A percentile compares a stretch with the other conserved stretches of the same genome.
phyloP scores from a whole-genome alignment of 169 alveolate species.

The Cryptosporidium meleagridis region DNA sequence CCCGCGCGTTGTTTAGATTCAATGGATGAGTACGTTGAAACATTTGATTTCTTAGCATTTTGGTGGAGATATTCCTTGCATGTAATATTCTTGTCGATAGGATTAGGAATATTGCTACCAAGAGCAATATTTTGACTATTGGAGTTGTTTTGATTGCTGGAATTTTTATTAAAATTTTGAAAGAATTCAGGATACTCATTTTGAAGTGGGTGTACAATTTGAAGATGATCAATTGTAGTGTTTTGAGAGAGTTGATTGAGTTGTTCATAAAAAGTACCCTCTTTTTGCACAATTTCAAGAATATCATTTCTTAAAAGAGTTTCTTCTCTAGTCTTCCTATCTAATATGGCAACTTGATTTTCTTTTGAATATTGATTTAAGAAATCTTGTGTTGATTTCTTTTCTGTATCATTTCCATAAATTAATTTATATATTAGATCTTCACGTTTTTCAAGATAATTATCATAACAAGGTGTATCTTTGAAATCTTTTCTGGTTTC shows the following conservation, averaged over 20 bases:
- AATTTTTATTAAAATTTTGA: not conserved
- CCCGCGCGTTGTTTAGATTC: slow-evolving; percentile 65
- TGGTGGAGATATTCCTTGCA: slow-evolving; percentile 15
- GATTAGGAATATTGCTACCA: slow-evolving; percentile 59
- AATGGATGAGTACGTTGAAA: not conserved
- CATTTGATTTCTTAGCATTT: not conserved
- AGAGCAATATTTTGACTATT: not conserved
- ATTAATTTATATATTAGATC: slow-evolving; percentile 35
- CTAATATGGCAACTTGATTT: slow-evolving; percentile 49
- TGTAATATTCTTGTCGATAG: slow-evolving; percentile 59
- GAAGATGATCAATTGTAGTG: slow-evolving; percentile 31
- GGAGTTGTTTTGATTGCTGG: not conserved
- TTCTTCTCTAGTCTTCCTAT: slow-evolving; percentile 56
- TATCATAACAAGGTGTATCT: slow-evolving; percentile 56
- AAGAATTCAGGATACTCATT: slow-evolving; percentile 67
- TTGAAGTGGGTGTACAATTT: slow-evolving; percentile 66
- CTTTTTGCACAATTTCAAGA: slow-evolving; percentile 62
- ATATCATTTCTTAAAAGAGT: slow-evolving; percentile 29
- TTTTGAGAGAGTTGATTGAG: slow-evolving; percentile 58
- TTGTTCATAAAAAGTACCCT: slow-evolving; percentile 58
- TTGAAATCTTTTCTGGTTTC: slow-evolving; percentile 47
- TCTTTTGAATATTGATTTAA: slow-evolving; percentile 55
- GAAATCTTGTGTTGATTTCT: slow-evolving; percentile 23
- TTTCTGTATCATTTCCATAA: slow-evolving; percentile 43
- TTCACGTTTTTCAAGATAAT: slow-evolving; percentile 50